Percentiles rank a stretch among this genome's conserved stretches.
Evolutionary conservation across 177 flowering plant species (phyloP).

Genomic region (Vitis hybrid): DNA sequence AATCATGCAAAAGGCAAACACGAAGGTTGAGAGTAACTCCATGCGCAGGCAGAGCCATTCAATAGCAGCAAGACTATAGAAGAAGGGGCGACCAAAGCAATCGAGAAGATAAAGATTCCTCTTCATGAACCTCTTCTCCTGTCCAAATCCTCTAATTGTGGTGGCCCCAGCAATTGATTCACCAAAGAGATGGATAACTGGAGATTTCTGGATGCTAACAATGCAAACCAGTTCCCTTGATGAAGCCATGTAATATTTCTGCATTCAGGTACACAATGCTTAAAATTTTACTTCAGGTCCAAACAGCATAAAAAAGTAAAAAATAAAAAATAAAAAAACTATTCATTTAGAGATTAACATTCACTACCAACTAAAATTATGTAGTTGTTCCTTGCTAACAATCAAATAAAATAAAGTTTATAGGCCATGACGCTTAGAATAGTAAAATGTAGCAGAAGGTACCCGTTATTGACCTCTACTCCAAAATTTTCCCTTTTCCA

Average conservation of each 20-base stretch:
- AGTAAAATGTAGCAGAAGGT: too few relatives aligned
- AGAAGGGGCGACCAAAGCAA: constrained; percentile 93
- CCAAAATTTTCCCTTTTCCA: too few relatives aligned
- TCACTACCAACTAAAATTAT: background rate
- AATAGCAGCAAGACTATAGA: constrained; percentile 93
- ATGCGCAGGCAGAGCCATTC: constrained; percentile 99
- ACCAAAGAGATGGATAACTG: constrained; percentile 87
- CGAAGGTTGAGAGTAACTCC: constrained; percentile 94
- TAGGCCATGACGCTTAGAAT: too few relatives aligned
- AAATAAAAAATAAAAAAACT: background rate
- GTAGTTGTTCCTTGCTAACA: background rate
- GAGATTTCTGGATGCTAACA: constrained; percentile 96
- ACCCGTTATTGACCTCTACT: too few relatives aligned
- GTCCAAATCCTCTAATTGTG: constrained; percentile 95
- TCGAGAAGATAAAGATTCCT: constrained; percentile 93
- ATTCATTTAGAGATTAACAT: background rate
- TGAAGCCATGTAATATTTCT: constrained; percentile 99
- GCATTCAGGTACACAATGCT: constrained; percentile 29
- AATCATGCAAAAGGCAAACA: constrained; percentile 95
- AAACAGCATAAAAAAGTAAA: background rate
- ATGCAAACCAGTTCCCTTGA: constrained; percentile 94
- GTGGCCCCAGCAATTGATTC: constrained; percentile 99
- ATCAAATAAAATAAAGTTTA: background rate
- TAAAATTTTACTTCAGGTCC: background rate
- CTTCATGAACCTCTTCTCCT: constrained; percentile 94